phyloP scores from a whole-genome alignment of 2,329 filamentous ascomycete genomes.

The Scytalidium lignicola region DNA sequence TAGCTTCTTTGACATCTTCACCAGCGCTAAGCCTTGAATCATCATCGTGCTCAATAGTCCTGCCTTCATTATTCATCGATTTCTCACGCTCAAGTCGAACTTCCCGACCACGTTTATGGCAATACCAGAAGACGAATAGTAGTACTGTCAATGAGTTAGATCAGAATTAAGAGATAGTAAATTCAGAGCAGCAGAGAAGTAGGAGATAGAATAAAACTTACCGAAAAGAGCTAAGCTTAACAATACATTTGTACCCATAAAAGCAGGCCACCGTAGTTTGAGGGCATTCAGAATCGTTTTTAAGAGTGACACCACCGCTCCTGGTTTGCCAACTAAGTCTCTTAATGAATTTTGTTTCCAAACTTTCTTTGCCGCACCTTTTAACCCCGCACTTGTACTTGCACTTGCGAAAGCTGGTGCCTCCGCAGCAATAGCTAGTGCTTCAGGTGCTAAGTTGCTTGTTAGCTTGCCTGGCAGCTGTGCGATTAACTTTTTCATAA shows the following conservation, averaged over 20 bases:
- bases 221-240: constrained; percentile 85
- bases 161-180: not conserved
- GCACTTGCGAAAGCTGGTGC: constrained; percentile 42
- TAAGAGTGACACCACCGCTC: constrained; percentile 78
- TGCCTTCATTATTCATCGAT: constrained; percentile 18
- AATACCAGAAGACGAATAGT: constrained; percentile 96
- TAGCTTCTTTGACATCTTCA: not conserved
- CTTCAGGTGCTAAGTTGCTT: constrained; percentile 68
- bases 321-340: constrained; percentile 77
- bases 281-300: constrained; percentile 88
- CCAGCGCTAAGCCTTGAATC: constrained; percentile 13
- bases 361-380: constrained; percentile 60
- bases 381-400: constrained; percentile 25
- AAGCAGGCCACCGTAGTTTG: constrained; percentile 81
- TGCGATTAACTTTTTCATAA: constrained; percentile 81
- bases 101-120: constrained; percentile 89
- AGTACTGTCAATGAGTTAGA: constrained; percentile 47
- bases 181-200: not conserved
- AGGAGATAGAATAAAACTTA: constrained; percentile 43
- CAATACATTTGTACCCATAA: constrained; percentile 85
- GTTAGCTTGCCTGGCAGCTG: constrained; percentile 80
- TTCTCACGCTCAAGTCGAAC: constrained; percentile 52
- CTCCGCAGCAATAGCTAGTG: constrained; percentile 74
- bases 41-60: constrained; percentile 19
- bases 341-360: constrained; percentile 68